Percentiles rank a stretch among this genome's conserved stretches.
Evolutionary conservation across 225 moss, liverwort and hornwort genomes (phyloP).

Genomic region (Physcomitrium patens): DNA sequence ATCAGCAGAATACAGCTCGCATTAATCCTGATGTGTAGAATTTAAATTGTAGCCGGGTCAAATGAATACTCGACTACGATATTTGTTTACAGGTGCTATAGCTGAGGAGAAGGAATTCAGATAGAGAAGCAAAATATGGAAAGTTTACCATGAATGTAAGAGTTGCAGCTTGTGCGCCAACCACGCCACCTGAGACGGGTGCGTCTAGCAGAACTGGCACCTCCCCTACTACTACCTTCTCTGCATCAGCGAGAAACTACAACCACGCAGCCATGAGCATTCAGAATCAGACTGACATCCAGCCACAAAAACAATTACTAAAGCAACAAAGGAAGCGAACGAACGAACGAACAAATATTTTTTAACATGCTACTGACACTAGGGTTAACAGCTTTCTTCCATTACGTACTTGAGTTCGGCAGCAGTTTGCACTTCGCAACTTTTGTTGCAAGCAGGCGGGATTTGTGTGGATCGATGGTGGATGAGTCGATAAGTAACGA

Average conservation of each 20-base stretch:
- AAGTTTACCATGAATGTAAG: conserved; percentile 88
- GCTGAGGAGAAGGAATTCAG: not conserved
- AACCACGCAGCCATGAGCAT: conserved; percentile 52
- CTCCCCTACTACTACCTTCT: conserved; percentile 49
- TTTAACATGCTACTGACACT: not conserved
- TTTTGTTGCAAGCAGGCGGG: conserved; percentile 69
- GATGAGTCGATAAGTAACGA: conserved; percentile 94
- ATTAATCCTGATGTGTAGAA: not conserved
- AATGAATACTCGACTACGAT: not conserved
- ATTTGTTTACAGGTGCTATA: too few relatives aligned
- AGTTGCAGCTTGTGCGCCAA: conserved; percentile 85
- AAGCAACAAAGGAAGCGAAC: too few relatives aligned
- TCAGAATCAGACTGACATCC: conserved; percentile 20
- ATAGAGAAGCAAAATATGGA: conserved; percentile 1
- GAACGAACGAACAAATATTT: not conserved
- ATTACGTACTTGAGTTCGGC: conserved; percentile 61
- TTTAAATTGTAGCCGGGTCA: not conserved
- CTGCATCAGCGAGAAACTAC: conserved; percentile 68
- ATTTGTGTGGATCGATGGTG: conserved; percentile 85
- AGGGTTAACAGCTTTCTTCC: not conserved
- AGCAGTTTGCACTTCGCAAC: conserved; percentile 55
- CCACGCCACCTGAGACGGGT: conserved; percentile 95
- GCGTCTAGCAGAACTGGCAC: conserved; percentile 78
- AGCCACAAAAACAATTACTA: not conserved
- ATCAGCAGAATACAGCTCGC: not conserved